Base-by-base conservation (phyloP, 2,329 filamentous ascomycete species). In the Beauveria sp. region DNA sequence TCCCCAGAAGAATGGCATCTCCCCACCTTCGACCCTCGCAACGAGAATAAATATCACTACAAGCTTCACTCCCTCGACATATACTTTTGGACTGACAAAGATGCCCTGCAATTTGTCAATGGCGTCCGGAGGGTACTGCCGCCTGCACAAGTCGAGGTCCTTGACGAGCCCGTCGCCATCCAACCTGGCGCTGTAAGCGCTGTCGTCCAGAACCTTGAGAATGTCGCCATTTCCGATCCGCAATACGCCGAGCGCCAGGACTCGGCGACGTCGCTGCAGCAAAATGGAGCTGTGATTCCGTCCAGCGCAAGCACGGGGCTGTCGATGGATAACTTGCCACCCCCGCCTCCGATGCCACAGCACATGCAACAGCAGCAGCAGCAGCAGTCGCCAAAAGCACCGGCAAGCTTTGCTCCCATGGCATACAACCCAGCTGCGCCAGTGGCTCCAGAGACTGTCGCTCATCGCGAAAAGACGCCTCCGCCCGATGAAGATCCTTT, bases 391-490 rank as follows among this genome's bases (percentile, higher is more conserved):
- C 26, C 42, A 2, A 40, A 58, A 42, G 40, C 58, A 28, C 38
- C 57, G 9, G 68, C 76, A 40, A 79, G 69, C 67, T 87, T 86
- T 66, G 78, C 75, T 8, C 87, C 87, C 0, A 85, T 90, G 76
- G 83, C 88, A 2, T 93, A 93, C 70, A 93, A 93, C 70, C 90
- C 90, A 3, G 89, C 90, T 0, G 89, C 89, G 1, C 90, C 90
- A 5, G 81, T 88, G 0, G 88, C 88, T 0, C 88, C 89, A 0
- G 89, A 93, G 71, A 79, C 83, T 24, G 85, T 92, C 57, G 78
- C 81, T 22, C 84, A 90, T 71, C 82, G 90, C 53, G 90, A 93
- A 72, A 92, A 92, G 79, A 93, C 90, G 0, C 90, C 89, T 1
- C 89, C 90, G 4, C 88, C 87, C 3, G 83, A 86, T 40, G 89